These are phyloP conservation scores for Betula pendula DNA, from an alignment of 306 rosid genomes.

Conservation along the genomic window DNA sequence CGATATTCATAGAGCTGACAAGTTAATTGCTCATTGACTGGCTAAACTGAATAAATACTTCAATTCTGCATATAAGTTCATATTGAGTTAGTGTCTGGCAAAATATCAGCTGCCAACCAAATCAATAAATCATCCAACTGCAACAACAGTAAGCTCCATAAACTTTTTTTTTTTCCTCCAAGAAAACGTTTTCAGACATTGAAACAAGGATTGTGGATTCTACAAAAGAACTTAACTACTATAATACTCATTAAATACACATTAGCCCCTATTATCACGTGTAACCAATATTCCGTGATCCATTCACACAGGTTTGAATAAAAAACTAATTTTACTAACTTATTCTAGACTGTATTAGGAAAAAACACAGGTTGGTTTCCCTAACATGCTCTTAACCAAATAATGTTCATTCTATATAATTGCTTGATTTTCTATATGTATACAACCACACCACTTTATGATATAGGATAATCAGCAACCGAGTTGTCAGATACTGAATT, in stretches of 20 bases:
- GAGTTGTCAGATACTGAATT: no score
- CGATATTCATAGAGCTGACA: conserved; percentile 18
- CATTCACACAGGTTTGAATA: not conserved
- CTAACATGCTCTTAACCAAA: not conserved
- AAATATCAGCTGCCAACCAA: conserved; percentile 12
- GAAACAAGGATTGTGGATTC: not conserved
- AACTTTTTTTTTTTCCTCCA: not conserved
- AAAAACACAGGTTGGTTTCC: not conserved
- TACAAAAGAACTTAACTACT: not conserved
- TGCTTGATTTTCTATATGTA: not conserved
- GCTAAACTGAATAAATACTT: conserved; percentile 37
- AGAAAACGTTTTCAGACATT: not conserved
- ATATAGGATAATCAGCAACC: no score
- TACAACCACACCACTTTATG: not conserved
- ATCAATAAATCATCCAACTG: not conserved
- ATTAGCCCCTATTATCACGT: not conserved
- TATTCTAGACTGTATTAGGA: not conserved
- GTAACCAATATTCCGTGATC: not conserved
- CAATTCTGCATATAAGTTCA: conserved; percentile 36
- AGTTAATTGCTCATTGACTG: conserved; percentile 39
- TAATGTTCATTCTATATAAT: not conserved
- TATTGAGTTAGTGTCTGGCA: conserved; percentile 19
- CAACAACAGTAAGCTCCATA: not conserved
- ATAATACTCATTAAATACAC: not conserved
- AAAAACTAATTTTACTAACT: not conserved